Conservation (phyloP, 495 filamentous ascomycete species). For the Friedmanniomyces simplex region DNA sequence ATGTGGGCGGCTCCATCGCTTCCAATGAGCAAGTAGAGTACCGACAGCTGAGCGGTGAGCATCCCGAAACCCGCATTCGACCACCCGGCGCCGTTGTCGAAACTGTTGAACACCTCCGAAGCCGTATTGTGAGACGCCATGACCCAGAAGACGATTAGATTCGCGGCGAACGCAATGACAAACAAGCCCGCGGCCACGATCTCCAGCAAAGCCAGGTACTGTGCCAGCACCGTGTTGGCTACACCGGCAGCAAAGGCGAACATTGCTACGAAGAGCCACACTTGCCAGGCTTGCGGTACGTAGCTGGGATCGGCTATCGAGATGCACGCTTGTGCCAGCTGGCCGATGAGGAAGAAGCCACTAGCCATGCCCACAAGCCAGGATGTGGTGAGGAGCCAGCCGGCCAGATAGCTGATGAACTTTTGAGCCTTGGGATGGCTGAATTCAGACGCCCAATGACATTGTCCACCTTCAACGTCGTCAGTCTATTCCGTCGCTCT, state of each 20-base stretch:
- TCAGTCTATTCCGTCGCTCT: not conserved
- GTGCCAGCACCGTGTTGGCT: conserved; percentile 16
- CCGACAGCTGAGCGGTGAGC: not conserved
- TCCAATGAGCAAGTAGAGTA: not conserved
- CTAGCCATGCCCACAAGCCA: conserved; percentile 24
- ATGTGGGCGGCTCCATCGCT: conserved; percentile 1
- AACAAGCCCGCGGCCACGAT: conserved; percentile 22
- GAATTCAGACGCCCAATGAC: conserved; percentile 33
- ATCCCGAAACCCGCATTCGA: not conserved
- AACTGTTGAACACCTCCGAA: conserved; percentile 4
- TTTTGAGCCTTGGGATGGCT: conserved; percentile 33
- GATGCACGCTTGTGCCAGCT: conserved; percentile 36
- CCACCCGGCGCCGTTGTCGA: not conserved
- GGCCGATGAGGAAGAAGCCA: conserved; percentile 16
- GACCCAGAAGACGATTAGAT: not conserved
- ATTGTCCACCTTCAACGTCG: conserved; percentile 1
- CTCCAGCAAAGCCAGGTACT: conserved; percentile 20
- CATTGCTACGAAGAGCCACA: conserved; percentile 37
- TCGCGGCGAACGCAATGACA: not conserved
- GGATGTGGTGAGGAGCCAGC: conserved; percentile 7
- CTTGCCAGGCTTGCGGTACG: conserved; percentile 33
- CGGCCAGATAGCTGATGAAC: conserved; percentile 38
- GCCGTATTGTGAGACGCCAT: not conserved
- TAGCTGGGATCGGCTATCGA: conserved; percentile 33
- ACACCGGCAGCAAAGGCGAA: conserved; percentile 14